Percentiles rank a stretch among this genome's conserved stretches.
Conservation (phyloP, 306 rosid species). For the Quercus wislizeni region DNA sequence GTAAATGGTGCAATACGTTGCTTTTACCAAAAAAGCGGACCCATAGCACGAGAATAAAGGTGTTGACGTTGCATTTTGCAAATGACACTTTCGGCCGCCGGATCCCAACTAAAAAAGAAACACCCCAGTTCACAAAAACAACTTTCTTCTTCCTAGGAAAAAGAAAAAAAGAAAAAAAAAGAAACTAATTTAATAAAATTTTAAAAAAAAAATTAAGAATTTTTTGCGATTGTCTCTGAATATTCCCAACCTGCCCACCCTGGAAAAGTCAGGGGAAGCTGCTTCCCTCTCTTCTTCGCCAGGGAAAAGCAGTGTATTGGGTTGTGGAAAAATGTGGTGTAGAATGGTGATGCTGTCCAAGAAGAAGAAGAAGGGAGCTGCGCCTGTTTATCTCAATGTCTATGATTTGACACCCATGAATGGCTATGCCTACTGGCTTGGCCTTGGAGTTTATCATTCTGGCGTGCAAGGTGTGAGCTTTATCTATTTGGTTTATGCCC, state of each 20-base stretch:
- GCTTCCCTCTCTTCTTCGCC: neutral
- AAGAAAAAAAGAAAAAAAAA: neutral
- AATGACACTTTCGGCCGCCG: slow-evolving; percentile 16
- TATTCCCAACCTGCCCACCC: slow-evolving; percentile 1
- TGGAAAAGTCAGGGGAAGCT: too few species aligned
- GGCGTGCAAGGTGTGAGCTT: slow-evolving; percentile 76
- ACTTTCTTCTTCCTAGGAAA: slow-evolving; percentile 27
- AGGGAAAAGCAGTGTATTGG: neutral
- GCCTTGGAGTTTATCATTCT: slow-evolving; percentile 94
- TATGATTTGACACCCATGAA: slow-evolving; percentile 91
- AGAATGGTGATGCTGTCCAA: slow-evolving; percentile 42
- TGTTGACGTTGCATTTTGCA: neutral
- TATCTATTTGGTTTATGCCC: neutral
- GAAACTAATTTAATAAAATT: neutral
- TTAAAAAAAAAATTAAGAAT: neutral
- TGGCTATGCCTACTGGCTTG: slow-evolving; percentile 94
- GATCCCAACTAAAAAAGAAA: neutral
- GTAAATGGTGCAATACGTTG: neutral
- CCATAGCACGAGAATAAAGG: slow-evolving; percentile 8
- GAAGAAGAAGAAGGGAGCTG: slow-evolving; percentile 72
- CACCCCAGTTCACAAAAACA: neutral
- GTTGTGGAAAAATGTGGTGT: slow-evolving; percentile 43
- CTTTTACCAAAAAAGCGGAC: neutral
- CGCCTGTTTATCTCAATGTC: slow-evolving; percentile 84
- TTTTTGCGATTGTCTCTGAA: slow-evolving; percentile 11